Conservation (phyloP, 768 basidiomycete species). For the Russula sp. region DNA sequence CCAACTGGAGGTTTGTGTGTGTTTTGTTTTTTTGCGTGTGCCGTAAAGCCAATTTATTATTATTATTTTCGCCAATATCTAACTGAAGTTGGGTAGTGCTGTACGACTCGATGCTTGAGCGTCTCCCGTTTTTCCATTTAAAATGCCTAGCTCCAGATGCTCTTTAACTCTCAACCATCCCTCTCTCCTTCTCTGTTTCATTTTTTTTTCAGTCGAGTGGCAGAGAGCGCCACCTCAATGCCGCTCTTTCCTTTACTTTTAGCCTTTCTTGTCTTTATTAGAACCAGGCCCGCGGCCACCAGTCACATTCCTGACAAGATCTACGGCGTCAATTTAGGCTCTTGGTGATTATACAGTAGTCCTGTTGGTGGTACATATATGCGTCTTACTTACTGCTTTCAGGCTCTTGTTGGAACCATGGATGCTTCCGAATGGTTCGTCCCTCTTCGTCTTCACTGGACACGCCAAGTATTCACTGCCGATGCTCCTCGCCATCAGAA, state of each 20-base stretch:
- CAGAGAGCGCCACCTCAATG: not conserved
- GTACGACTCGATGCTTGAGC: no score
- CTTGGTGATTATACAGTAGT: constrained; percentile 43
- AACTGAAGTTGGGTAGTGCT: no score
- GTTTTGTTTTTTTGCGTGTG: not conserved
- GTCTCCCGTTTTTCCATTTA: no score
- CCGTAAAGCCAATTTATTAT: not conserved
- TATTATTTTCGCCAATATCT: not conserved
- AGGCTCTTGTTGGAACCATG: constrained; percentile 78
- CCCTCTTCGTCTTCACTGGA: not conserved
- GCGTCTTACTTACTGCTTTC: not conserved
- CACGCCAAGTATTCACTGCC: not conserved
- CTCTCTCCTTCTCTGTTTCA: no score
- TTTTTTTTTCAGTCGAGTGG: not conserved
- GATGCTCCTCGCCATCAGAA: constrained; percentile 34
- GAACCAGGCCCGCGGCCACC: no score
- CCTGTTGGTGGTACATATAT: not conserved
- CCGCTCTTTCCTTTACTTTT: constrained; percentile 3
- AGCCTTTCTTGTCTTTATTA: not conserved
- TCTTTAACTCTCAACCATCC: not conserved
- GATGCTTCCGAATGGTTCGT: constrained; percentile 67
- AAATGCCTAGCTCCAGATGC: not conserved
- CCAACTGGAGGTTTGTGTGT: not conserved
- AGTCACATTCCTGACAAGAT: constrained; percentile 37
- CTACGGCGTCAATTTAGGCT: constrained; percentile 68